phyloP scores from a whole-genome alignment of 2,329 filamentous ascomycete species.

The Neoascochyta sp. region DNA sequence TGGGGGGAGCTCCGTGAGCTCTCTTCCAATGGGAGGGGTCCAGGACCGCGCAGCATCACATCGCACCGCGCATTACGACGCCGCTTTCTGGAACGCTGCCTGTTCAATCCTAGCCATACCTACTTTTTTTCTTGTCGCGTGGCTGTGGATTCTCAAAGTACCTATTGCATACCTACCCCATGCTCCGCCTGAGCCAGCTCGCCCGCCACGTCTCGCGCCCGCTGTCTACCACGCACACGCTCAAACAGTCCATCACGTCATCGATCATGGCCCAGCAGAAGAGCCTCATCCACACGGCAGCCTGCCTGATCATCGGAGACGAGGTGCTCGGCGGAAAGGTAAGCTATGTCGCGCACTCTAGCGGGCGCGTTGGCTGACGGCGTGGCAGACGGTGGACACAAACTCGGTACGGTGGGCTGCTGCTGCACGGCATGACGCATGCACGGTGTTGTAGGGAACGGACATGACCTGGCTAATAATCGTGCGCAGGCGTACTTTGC shows the following conservation, averaged over 20 bases:
- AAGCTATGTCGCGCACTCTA: slow-evolving; percentile 16
- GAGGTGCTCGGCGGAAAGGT: slow-evolving; percentile 95
- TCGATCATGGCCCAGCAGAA: slow-evolving; percentile 52
- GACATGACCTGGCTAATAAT: slow-evolving; percentile 1
- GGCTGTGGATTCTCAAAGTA: no score
- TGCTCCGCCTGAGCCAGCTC: slow-evolving; percentile 77
- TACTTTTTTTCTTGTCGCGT: no score
- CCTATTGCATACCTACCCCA: no score
- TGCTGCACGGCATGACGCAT: slow-evolving; percentile 1
- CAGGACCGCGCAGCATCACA: no score
- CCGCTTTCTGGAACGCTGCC: no score
- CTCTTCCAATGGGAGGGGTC: no score
- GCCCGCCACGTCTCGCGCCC: slow-evolving; percentile 67
- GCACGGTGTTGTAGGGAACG: no score
- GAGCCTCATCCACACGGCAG: slow-evolving; percentile 79
- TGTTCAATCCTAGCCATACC: no score
- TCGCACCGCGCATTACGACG: no score
- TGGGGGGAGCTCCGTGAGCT: no score
- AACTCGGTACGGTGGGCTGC: slow-evolving; percentile 56
- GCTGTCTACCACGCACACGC: slow-evolving; percentile 55
- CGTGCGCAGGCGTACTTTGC: slow-evolving; percentile 57
- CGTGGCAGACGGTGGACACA: slow-evolving; percentile 58
- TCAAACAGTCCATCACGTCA: slow-evolving; percentile 42
- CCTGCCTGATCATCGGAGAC: slow-evolving; percentile 93
- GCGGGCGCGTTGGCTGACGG: slow-evolving; percentile 16